phyloP scores from a whole-genome alignment of 495 filamentous ascomycete species.

The Trichoderma asperelloides region DNA sequence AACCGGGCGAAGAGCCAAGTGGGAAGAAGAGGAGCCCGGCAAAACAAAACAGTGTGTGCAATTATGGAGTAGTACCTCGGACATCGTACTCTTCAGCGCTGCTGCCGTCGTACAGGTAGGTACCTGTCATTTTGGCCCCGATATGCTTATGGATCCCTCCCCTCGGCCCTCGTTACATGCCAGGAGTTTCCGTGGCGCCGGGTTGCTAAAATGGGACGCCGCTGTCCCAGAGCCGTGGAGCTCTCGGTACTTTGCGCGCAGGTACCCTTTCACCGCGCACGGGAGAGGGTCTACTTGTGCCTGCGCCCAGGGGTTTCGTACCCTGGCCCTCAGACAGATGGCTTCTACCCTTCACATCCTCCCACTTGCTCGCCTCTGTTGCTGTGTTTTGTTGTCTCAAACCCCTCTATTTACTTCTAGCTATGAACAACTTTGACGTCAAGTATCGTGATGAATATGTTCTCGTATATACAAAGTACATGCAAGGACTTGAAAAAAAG shows the following conservation, averaged over 20 bases:
- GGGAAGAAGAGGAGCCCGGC: not conserved
- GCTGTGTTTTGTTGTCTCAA: no score
- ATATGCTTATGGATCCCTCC: not conserved
- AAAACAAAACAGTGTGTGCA: no score
- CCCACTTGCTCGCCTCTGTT: not conserved
- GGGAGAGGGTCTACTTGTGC: no score
- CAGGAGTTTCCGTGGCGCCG: conserved; percentile 1
- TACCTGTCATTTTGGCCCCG: not conserved
- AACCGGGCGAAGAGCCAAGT: not conserved
- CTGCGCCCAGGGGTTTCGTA: not conserved
- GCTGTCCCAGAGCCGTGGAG: not conserved
- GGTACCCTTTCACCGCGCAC: no score
- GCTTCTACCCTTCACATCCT: not conserved
- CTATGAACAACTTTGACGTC: no score
- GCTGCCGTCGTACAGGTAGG: not conserved
- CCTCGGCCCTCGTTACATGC: not conserved
- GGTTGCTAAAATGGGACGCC: not conserved
- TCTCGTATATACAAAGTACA: no score
- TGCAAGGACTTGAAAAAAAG: no score
- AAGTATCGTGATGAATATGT: no score
- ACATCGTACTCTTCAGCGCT: no score
- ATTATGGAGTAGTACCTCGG: no score
- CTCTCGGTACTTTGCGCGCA: not conserved
- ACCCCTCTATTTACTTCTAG: no score
- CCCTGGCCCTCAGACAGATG: not conserved